Percentiles rank a stretch among this genome's conserved stretches.
Conservation (phyloP, 2,329 filamentous ascomycete genomes). For the Pseudocercospora eumusae region DNA sequence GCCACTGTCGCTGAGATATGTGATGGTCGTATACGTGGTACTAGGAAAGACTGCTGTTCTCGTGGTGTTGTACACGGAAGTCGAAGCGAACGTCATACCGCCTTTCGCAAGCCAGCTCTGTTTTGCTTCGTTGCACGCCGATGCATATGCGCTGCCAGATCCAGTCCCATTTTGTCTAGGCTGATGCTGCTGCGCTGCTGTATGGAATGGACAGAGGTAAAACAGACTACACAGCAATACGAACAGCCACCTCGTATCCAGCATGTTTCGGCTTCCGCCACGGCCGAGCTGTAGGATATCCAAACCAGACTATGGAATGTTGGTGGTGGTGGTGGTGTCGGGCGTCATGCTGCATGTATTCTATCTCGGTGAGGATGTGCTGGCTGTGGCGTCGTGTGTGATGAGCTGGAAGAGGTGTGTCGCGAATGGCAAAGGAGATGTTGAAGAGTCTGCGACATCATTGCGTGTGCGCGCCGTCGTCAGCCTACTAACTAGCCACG, state of each 20-base stretch:
- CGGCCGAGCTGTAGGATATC: not conserved
- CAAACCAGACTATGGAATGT: not conserved
- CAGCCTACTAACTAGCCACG: not conserved
- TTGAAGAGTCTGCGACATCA: slow-evolving; percentile 1
- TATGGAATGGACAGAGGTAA: not conserved
- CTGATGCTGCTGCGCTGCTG: not conserved
- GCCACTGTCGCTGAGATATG: slow-evolving; percentile 7
- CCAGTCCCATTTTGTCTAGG: not conserved
- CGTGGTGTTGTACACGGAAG: slow-evolving; percentile 13
- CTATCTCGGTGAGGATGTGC: not conserved
- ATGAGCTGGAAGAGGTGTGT: not conserved
- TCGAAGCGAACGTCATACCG: slow-evolving; percentile 12
- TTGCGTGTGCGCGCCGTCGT: not conserved
- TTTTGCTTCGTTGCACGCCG: slow-evolving; percentile 19
- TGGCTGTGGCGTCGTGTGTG: not conserved
- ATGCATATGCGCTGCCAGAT: slow-evolving; percentile 14
- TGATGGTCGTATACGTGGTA: slow-evolving; percentile 15
- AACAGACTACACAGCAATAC: not conserved
- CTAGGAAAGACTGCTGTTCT: not conserved
- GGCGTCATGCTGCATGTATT: not conserved
- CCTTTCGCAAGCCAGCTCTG: slow-evolving; percentile 10
- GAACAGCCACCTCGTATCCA: slow-evolving; percentile 4
- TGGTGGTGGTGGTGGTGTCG: not conserved
- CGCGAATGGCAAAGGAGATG: not conserved
- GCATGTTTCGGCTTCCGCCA: slow-evolving; percentile 2